Evolutionary conservation across 2,329 filamentous ascomycete species (phyloP).

Genomic region (Macrophomina tecta): DNA sequence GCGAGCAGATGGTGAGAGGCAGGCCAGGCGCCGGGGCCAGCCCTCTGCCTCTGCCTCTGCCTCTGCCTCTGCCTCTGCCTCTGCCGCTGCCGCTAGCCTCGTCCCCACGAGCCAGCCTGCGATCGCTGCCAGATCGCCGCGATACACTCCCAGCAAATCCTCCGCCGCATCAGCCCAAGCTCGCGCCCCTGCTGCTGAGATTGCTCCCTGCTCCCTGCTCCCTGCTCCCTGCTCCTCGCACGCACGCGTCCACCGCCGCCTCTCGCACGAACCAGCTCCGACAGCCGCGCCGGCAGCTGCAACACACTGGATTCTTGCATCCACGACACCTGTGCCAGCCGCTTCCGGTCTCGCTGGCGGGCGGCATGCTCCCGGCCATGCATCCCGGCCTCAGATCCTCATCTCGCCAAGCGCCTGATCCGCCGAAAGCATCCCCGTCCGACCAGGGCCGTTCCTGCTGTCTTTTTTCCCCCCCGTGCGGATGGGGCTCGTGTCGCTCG

Average conservation of each 20-base stretch:
- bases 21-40: not conserved
- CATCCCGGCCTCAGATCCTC: conserved; percentile 4
- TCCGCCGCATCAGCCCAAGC: not conserved
- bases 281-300: not conserved
- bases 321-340: not conserved
- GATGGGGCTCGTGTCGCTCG: conserved; percentile 3
- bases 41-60: not conserved
- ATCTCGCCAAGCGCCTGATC: conserved; percentile 2
- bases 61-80: not conserved
- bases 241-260: not conserved
- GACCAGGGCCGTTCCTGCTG: not conserved
- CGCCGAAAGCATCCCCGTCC: conserved; percentile 3
- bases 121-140: conserved; percentile 7
- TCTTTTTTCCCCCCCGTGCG: not conserved
- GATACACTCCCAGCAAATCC: conserved; percentile 6
- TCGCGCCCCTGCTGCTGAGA: too few species aligned
- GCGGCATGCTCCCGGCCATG: not conserved
- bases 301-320: not conserved
- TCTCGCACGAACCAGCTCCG: conserved; percentile 1
- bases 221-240: too few species aligned
- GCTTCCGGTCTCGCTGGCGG: not conserved
- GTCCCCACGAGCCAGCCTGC: not conserved
- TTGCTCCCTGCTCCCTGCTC: too few species aligned
- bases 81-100: not conserved
- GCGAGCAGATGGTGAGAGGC: not conserved